These are phyloP conservation scores for Acacia concinna DNA, from an alignment of 331 rosid genomes.

Conservation along the genomic window DNA sequence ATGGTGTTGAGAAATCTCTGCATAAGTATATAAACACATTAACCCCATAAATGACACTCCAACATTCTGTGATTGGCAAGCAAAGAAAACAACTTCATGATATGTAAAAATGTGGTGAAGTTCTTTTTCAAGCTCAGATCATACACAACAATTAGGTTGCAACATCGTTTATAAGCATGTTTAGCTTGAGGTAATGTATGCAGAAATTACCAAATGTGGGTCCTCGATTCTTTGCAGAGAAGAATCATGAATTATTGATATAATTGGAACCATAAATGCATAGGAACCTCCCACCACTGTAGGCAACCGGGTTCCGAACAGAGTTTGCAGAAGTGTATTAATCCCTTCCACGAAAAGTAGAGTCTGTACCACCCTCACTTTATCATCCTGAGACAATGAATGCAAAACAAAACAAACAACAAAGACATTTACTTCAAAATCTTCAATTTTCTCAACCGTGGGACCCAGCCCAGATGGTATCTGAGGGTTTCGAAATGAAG, in stretches of 20 bases:
- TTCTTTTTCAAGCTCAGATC: not conserved
- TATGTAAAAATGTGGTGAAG: not conserved
- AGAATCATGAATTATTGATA: conserved; percentile 86
- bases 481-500: conserved; percentile 6
- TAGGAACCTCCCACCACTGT: conserved; percentile 98
- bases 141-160: not conserved
- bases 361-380: conserved; percentile 94
- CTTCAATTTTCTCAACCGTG: conserved; percentile 18
- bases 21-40: conserved; percentile 21
- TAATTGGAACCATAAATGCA: conserved; percentile 95
- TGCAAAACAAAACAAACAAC: conserved; percentile 16
- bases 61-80: not conserved
- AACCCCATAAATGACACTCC: not conserved
- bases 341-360: conserved; percentile 91
- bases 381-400: conserved; percentile 69
- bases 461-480: conserved; percentile 21
- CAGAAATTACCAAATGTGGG: conserved; percentile 66
- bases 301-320: conserved; percentile 95
- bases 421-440: conserved; percentile 22
- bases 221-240: conserved; percentile 59
- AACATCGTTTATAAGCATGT: not conserved
- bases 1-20: conserved; percentile 88
- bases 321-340: conserved; percentile 91
- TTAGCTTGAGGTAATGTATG: conserved; percentile 14
- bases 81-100: not conserved